Conservation (phyloP, 2,329 filamentous ascomycete species). For the Nannizziopsis arthrosporioides region DNA sequence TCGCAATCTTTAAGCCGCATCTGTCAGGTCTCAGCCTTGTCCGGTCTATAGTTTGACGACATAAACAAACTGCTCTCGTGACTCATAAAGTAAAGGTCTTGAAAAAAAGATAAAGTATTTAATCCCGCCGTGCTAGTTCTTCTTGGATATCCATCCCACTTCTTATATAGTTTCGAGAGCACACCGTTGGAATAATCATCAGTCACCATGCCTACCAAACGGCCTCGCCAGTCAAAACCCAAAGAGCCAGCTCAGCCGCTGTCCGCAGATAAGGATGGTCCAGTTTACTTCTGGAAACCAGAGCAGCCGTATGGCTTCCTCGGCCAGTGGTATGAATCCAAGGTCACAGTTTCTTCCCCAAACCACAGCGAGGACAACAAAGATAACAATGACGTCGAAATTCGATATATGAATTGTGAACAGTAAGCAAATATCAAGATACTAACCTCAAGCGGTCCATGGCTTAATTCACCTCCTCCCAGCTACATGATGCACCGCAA, state of each 20-base stretch:
- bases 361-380: neutral
- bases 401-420: slow-evolving; percentile 16
- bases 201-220: slow-evolving; percentile 1
- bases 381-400: neutral
- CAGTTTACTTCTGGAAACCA: slow-evolving; percentile 19
- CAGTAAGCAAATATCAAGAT: slow-evolving; percentile 11
- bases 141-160: neutral
- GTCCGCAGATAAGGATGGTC: slow-evolving; percentile 1
- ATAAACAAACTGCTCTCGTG: too few species aligned
- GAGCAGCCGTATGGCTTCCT: slow-evolving; percentile 17
- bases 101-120: neutral
- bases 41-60: too few species aligned
- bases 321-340: slow-evolving; percentile 18
- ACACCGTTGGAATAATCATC: neutral
- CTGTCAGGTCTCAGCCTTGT: too few species aligned
- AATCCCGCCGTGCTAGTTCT: neutral
- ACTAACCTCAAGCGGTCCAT: neutral
- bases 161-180: too few species aligned
- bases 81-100: too few species aligned
- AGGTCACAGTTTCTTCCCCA: slow-evolving; percentile 12
- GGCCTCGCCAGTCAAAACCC: neutral
- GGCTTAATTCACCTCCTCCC: neutral
- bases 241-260: neutral
- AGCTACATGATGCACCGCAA: slow-evolving; percentile 29
- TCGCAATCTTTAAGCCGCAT: too few species aligned